Percentiles rank a stretch among this genome's conserved stretches.
phyloP scores from a whole-genome alignment of 2,329 filamentous ascomycete species.

The Alternaria arborescens region DNA sequence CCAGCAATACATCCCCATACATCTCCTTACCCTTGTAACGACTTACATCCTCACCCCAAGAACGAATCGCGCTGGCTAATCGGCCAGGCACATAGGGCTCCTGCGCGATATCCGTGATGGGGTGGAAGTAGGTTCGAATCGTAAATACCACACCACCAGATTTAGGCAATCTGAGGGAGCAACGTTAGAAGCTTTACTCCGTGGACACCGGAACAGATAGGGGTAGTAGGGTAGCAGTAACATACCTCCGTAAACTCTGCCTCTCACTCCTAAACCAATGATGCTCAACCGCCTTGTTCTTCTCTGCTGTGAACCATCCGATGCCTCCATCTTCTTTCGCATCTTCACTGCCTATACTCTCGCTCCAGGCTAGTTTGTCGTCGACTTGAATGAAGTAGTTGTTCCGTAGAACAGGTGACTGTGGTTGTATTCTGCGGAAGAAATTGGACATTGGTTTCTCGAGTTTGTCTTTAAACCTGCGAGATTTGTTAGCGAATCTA shows the following conservation, averaged over 20 bases:
- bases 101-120: conserved; percentile 70
- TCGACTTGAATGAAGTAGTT: conserved; percentile 93
- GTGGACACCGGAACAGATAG: not conserved
- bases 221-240: not conserved
- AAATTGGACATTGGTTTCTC: conserved; percentile 84
- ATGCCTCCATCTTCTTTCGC: conserved; percentile 54
- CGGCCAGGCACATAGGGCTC: conserved; percentile 81
- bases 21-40: conserved; percentile 80
- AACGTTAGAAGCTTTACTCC: not conserved
- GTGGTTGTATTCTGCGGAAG: conserved; percentile 72
- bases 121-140: conserved; percentile 81
- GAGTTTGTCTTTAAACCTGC: conserved; percentile 69
- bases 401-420: conserved; percentile 73
- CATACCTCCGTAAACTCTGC: conserved; percentile 69
- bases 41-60: conserved; percentile 81
- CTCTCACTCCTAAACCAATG: conserved; percentile 82
- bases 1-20: conserved; percentile 76
- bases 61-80: conserved; percentile 78
- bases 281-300: conserved; percentile 74
- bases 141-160: conserved; percentile 70
- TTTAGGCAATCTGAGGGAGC: conserved; percentile 51
- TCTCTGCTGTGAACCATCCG: conserved; percentile 75
- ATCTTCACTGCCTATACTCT: conserved; percentile 79
- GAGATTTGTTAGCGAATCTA: not conserved
- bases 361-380: conserved; percentile 77